phyloP scores from a whole-genome alignment of 2,329 filamentous ascomycete species.

The Penicillium sp. region DNA sequence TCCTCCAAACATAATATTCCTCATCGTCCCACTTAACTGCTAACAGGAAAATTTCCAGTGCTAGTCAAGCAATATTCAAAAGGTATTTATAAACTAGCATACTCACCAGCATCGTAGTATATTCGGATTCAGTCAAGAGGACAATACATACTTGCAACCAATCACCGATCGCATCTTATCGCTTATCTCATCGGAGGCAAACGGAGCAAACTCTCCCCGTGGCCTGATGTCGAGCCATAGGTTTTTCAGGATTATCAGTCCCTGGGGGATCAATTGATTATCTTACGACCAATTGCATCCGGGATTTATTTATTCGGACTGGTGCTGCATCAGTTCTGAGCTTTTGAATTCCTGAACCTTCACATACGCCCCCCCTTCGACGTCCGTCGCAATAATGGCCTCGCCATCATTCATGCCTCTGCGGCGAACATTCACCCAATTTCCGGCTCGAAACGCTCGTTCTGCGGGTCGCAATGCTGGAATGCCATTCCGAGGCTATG shows the following conservation, averaged over 20 bases:
- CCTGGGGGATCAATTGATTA: neutral
- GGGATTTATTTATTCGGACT: neutral
- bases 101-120: neutral
- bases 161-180: constrained; percentile 2
- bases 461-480: constrained; percentile 17
- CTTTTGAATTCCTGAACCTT: neutral
- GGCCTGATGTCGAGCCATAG: constrained; percentile 16
- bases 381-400: constrained; percentile 29
- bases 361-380: neutral
- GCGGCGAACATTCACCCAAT: constrained; percentile 32
- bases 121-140: neutral
- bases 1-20: too few relatives aligned
- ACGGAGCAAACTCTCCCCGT: constrained; percentile 15
- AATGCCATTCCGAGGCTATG: constrained; percentile 27
- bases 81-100: too few relatives aligned
- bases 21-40: too few relatives aligned
- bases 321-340: neutral
- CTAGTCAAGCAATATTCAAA: neutral
- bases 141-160: neutral
- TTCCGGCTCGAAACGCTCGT: constrained; percentile 25
- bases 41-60: too few relatives aligned
- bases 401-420: constrained; percentile 35
- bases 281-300: neutral
- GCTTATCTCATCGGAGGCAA: constrained; percentile 20
- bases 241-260: neutral